Percentiles rank a stretch among this genome's conserved stretches.
phyloP scores from a whole-genome alignment of 1,139 yeast genomes.

The Yamadazyma epiphylla region DNA sequence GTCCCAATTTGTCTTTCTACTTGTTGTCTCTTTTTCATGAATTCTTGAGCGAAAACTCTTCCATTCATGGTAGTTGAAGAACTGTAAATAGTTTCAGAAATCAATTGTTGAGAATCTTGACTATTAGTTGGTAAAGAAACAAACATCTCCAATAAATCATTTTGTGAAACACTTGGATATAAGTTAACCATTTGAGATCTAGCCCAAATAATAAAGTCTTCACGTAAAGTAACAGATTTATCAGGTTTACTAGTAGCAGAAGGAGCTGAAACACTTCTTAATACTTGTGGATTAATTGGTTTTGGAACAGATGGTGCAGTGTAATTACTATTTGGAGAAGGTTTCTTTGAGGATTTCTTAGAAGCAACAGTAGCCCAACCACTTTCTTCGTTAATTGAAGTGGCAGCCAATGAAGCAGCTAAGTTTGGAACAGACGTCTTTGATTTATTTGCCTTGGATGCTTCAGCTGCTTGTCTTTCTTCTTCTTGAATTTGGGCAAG shows the following conservation, averaged over 20 bases:
- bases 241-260: constrained; percentile 22
- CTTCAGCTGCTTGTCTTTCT: constrained; percentile 37
- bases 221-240: constrained; percentile 33
- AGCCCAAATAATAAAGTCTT: constrained; percentile 85
- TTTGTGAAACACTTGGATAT: constrained; percentile 68
- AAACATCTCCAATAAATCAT: constrained; percentile 77
- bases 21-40: constrained; percentile 68
- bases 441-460: constrained; percentile 21
- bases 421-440: constrained; percentile 3
- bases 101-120: constrained; percentile 74
- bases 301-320: constrained; percentile 4
- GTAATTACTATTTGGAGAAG: constrained; percentile 8
- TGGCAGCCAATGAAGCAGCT: constrained; percentile 27
- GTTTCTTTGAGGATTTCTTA: constrained; percentile 19
- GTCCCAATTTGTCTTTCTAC: constrained; percentile 58
- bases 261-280: constrained; percentile 45
- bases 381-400: constrained; percentile 29
- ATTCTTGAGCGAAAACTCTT: constrained; percentile 87
- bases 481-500: constrained; percentile 47
- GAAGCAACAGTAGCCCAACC: constrained; percentile 44
- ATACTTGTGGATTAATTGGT: constrained; percentile 35
- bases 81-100: constrained; percentile 88
- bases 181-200: constrained; percentile 68
- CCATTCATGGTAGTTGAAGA: constrained; percentile 94
- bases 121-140: constrained; percentile 69